These are phyloP conservation scores for Decorospora gaudefroyi DNA, from an alignment of 2,329 filamentous ascomycete genomes.

Conservation along the genomic window DNA sequence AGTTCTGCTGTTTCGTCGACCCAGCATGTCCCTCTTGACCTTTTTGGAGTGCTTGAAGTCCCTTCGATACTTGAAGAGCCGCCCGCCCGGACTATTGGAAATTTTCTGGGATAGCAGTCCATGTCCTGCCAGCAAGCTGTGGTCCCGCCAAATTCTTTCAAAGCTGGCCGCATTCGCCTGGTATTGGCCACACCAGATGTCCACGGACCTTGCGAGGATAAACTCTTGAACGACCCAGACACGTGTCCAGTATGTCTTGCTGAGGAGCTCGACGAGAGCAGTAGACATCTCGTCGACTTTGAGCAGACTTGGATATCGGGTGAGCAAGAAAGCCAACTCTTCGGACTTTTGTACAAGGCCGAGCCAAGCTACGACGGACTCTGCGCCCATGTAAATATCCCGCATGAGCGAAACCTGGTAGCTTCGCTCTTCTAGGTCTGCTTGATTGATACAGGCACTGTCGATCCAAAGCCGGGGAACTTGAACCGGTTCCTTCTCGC, in stretches of 20 bases:
- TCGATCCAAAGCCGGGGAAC: constrained; percentile 18
- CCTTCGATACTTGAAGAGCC: constrained; percentile 18
- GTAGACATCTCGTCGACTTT: constrained; percentile 11
- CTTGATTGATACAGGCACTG: constrained; percentile 20
- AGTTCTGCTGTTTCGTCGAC: constrained; percentile 13
- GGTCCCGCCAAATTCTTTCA: constrained; percentile 17
- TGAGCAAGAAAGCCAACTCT: constrained; percentile 18
- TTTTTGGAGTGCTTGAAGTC: constrained; percentile 15
- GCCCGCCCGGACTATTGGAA: constrained; percentile 10
- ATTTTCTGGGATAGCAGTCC: neutral
- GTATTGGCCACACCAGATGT: constrained; percentile 19
- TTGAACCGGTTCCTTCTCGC: constrained; percentile 1
- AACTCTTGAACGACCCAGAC: constrained; percentile 23
- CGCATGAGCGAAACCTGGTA: constrained; percentile 20
- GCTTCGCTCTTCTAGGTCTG: constrained; percentile 16
- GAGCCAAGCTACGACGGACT: constrained; percentile 20
- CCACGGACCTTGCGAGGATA: constrained; percentile 16
- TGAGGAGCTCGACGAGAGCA: constrained; percentile 9
- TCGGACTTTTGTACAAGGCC: constrained; percentile 10
- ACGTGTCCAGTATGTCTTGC: constrained; percentile 19
- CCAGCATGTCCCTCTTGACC: constrained; percentile 13
- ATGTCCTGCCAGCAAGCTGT: neutral
- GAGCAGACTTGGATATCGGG: constrained; percentile 12
- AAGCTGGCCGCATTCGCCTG: constrained; percentile 7
- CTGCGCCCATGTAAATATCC: constrained; percentile 16